Base-by-base conservation (phyloP, 1,284 basidiomycete genomes). In the Trichosporon sp. region DNA sequence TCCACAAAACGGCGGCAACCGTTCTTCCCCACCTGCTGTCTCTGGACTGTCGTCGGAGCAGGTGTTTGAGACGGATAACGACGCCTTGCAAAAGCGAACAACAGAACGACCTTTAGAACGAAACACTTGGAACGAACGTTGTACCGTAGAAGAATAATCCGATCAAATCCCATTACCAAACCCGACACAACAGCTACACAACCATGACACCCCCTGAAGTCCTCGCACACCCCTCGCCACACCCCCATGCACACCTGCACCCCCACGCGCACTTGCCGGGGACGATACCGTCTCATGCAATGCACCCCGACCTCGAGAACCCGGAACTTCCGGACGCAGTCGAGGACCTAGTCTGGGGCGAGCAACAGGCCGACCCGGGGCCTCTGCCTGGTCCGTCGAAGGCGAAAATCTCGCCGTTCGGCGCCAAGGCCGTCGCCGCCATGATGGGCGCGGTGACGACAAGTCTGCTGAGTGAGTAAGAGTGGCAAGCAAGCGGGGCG, bases 391-490 rank as follows among this genome's bases (percentile, higher is more conserved):
- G 74, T 0, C 73, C 75, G 6, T 71, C 70, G 4, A 61, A 49
- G 13, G 56, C 63, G 33, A 62, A 59, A 19, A 37, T 32, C 31
- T 49, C 49, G 27, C 31, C 65, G 27, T 71, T 77, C 34, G 77
- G 76, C 2, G 77, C 79, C 1, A 81, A 81, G 65, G 75, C 76
- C 6, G 69, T 73, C 2, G 80, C 79, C 1, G 78, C 80, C 3
- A 81, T 81, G 73, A 80, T 78, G 1, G 80, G 80, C 6, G 80
- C 80, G 2, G 69, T 78, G 62, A 65, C 72, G 6, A 80, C 79
- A 2, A 77, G 74, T 56, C 56, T 81, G 21, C 65, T 81, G 25
- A 81, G 79, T 81, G 58, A 70, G 79, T 78, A 11, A 11, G 19
- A 36, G 19, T 37, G 25, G 16, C 37, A 19, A 32, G 31, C 49